Evolutionary conservation across 2,329 filamentous ascomycete species (phyloP), one percentile per base, ranked within the genome.

Genomic region (Fusarium albidum): DNA sequence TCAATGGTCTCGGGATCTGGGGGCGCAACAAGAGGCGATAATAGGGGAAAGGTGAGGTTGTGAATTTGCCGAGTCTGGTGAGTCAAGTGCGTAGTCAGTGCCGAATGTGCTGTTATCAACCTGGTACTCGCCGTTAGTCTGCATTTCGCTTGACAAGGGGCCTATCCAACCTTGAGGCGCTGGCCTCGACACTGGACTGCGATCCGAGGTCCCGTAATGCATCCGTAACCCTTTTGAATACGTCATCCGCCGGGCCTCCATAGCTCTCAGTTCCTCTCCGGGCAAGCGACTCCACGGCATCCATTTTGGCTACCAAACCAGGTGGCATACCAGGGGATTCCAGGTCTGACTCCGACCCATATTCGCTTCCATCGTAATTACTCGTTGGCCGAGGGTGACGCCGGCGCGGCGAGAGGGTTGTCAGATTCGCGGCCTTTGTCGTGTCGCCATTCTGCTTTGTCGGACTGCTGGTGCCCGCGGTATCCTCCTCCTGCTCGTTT

Each of bases 61-160:
- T 92, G 89, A 9, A 95, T 77, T 57, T 87, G 85, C 47, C 90
- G 88, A 42, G 89, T 88, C 74, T 94, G 90, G 71, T 92, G 87
- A 12, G 82, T 80, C 37, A 94, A 78, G 68, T 95, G 89, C 15
- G 89, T 89, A 39, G 89, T 87, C 41, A 92, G 77, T 12, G 89
- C 88, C 25, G 88, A 85, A 71, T 92, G 88, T 28, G 89, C 87
- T 35, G 89, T 92, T 69, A 90, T 90, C 59, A 92, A 77, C 67
- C 89, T 92, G 65, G n/a, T 31, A 31, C 27, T 6, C 29, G 7
- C 15, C 31, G 54, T 69, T 52, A 68, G 61, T n/a, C 14, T 33
- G 11, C 27, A 49, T 31, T 14, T 25, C 32, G 25, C 27, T 29
- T 18, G 35, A 14, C 18, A 5, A 28, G 17, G 18, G 27, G 18